Percentiles rank a stretch among this genome's conserved stretches.
phyloP scores from a whole-genome alignment of 2,329 filamentous ascomycete genomes.

The Dichotomopilus funicola region DNA sequence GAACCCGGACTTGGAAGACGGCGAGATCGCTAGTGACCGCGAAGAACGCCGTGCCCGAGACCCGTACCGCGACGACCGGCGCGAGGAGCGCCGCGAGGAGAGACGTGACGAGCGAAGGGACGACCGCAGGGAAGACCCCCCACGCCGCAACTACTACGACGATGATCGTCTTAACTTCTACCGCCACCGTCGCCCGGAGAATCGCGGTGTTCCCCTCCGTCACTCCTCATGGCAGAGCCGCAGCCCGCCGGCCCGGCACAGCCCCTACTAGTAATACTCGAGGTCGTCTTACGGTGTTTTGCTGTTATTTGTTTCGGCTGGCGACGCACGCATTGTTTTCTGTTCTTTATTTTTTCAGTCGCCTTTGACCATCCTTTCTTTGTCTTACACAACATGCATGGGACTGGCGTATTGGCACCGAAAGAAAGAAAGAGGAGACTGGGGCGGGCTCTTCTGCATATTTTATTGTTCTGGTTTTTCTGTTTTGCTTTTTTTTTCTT shows the following conservation, averaged over 20 bases:
- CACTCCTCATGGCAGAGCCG: conserved; percentile 25
- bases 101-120: conserved; percentile 21
- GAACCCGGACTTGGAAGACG: conserved; percentile 32
- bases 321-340: no score
- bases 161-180: conserved; percentile 29
- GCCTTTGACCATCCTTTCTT: neutral
- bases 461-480: neutral
- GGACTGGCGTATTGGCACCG: conserved; percentile 17
- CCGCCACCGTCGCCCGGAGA: conserved; percentile 25
- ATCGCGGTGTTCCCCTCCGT: conserved; percentile 24
- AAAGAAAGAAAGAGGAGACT: neutral
- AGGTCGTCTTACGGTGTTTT: neutral
- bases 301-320: no score
- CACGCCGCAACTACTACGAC: conserved; percentile 28
- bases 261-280: conserved; percentile 23
- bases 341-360: neutral
- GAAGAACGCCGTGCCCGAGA: conserved; percentile 27
- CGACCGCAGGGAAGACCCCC: conserved; percentile 24
- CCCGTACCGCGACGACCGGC: conserved; percentile 27
- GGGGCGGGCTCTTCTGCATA: no score
- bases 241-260: conserved; percentile 27
- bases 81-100: conserved; percentile 28
- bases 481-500: neutral
- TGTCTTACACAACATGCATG: conserved; percentile 15
- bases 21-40: conserved; percentile 33